These are phyloP conservation scores for Peronospora destructor DNA, from an alignment of 352 stramenopile genomes.

Conservation along the genomic window DNA sequence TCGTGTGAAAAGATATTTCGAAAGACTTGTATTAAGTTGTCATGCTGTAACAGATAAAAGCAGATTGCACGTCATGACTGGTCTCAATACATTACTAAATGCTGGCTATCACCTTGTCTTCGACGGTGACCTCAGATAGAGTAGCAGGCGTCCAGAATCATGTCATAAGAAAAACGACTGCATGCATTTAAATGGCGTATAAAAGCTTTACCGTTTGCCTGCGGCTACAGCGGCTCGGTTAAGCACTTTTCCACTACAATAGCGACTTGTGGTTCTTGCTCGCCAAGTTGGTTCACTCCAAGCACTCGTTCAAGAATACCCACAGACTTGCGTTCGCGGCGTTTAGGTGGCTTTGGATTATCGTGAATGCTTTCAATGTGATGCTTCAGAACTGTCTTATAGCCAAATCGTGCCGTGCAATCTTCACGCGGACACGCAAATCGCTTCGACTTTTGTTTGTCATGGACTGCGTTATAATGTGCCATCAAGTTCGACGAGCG, in stretches of 20 bases:
- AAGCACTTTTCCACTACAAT: neutral
- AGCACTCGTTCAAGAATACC: conserved; percentile 31
- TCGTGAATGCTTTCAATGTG: conserved; percentile 64
- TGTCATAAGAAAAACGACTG: no score
- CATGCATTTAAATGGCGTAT: no score
- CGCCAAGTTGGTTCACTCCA: conserved; percentile 26
- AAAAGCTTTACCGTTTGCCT: neutral
- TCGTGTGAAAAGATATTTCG: conserved; percentile 7
- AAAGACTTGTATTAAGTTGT: neutral
- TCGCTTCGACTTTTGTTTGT: conserved; percentile 45
- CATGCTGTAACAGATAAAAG: neutral
- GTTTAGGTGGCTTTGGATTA: conserved; percentile 26
- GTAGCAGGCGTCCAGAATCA: neutral
- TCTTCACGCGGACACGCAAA: conserved; percentile 57
- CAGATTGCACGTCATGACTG: neutral
- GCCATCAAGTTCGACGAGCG: conserved; percentile 66
- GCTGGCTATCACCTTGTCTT: neutral
- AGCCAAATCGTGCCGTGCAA: conserved; percentile 59
- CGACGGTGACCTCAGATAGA: neutral
- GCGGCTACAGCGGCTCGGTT: neutral
- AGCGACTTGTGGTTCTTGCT: conserved; percentile 4
- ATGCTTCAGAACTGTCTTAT: conserved; percentile 62
- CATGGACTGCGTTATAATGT: conserved; percentile 68
- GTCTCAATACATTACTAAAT: neutral
- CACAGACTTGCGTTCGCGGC: conserved; percentile 25